Evolutionary conservation across 306 rosid genomes (phyloP), one percentile per base, ranked within the genome.

Genomic region (Echinosophora koreensis): DNA sequence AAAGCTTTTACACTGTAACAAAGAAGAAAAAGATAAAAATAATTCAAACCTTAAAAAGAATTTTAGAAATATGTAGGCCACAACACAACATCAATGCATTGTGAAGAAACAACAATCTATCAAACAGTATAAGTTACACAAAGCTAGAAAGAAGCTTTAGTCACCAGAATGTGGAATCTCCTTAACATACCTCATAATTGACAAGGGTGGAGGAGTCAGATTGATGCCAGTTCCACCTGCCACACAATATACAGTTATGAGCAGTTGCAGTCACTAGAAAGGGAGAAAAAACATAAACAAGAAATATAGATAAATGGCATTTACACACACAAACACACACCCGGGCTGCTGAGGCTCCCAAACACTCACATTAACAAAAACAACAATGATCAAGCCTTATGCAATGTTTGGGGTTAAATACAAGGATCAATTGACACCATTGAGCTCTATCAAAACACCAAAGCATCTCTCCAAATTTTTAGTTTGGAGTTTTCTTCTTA

Each of bases 151-250:
- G 6, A 64, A n/a, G 57, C n/a, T 28, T 44, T 22, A 37, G 62
- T 77, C 22, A 8, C 22, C 16, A 11, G 50, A 59, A 77, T 55
- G 54, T 13, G 9, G 66, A 66, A 67, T 55, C 61, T 52, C 69
- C 5, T 57, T 27, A 15, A 69, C 82, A 30, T 83, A 94, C 98
- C 98, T 92, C 71, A 94, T 88, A 38, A 94, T 94, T 41, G 96
- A 85, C 61, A 57, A 83, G 6, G 98, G 98, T 76, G 98, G 98
- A 27, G 98, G 98, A 84, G 98, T 94, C 66, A 94, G 86, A 88
- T 94, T 94, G 88, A 92, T 92, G 86, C 98, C 98, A 51, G 98
- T 94, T 61, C 98, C 98, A 83, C 98, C 98, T 94, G 88, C 72
- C 71, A 83, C 79, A 64, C 5, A 84, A 73, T 58, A 79, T 51